Base-by-base conservation (phyloP, 1,284 basidiomycete species). In the Trichosporon sp. region DNA sequence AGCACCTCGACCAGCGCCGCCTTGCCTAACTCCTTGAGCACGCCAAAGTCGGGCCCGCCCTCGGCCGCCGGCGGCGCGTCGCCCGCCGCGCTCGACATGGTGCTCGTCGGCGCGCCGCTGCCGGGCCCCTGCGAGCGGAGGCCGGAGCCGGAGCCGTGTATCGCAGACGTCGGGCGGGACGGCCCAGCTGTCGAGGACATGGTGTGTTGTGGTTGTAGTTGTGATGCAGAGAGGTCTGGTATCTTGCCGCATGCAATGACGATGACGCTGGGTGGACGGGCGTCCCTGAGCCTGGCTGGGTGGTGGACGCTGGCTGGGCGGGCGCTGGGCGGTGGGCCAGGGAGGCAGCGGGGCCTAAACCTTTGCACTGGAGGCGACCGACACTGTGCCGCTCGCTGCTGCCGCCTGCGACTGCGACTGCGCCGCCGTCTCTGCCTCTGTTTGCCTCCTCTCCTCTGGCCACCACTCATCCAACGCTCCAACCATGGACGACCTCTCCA, bases 1-100 rank as follows among this genome's bases (percentile, higher is more conserved):
- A 95, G 84, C 25, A 90, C 88, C 77, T 93, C 92, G 3, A 95
- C 87, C 15, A 95, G 82, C 13, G 88, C 88, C 73, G 89, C 91
- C 80, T 87, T 89, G 11, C 89, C 91, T 29, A 92, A 86, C 73
- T 94, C 92, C 76, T 88, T 90, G 53, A 95, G 83, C 0, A 91
- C 74, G 27, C 86, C 88, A 1, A 91, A 85, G 77, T 95, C 91
- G n/a, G 92, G 68, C 1, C 76, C 77, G 18, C 67, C 68, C 27
- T 76, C 34, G 9, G 5, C 63, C 66, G 62, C 18, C 0, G 70
- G 68, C 1, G 70, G 71, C 0, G 77, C 77, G 21, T 74, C 77
- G 63, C 81, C 80, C n/a, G 78, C 78, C 64, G 80, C 78, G 63
- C 78, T 80, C 5, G 81, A 80, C 56, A 60, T 31, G 13, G 56